Base-by-base conservation (phyloP, 2,329 filamentous ascomycete species). In the Dothideomycetes sp. region DNA sequence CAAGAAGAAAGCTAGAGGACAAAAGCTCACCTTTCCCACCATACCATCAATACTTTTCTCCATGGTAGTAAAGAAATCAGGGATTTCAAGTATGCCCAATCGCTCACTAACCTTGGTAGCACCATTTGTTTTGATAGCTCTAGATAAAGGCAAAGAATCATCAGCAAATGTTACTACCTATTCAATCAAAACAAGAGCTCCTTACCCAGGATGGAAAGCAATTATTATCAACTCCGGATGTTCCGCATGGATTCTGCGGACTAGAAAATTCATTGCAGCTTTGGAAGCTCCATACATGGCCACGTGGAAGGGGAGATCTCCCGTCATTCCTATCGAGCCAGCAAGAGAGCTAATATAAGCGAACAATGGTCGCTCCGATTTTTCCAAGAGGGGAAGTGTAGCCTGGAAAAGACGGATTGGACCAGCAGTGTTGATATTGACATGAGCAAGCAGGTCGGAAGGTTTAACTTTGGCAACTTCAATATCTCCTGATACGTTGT, bases 121-220 rank as follows among this genome's bases (percentile, higher is more conserved):
- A 6, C 2, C 1, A 3, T 13, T 13, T 24, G 8, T 15, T 1
- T 1, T 3, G 12, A 16, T 1, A 17, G 2, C 9, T 8, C 5
- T 20, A 16, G 20, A 12, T 29, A 13, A n/a, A 6, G 3, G 5
- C 10, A 20, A 24, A 12, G 12, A 4, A 9, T 19, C 4, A 28
- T n/a, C n/a, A n/a, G n/a, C n/a, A n/a, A n/a, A n/a, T n/a, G n/a
- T n/a, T n/a, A n/a, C n/a, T n/a, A n/a, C n/a, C n/a, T n/a, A n/a
- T n/a, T n/a, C n/a, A n/a, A n/a, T n/a, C n/a, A n/a, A n/a, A n/a
- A n/a, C n/a, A n/a, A n/a, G n/a, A n/a, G n/a, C n/a, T n/a, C n/a
- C 35, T 17, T 17, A 38, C 25, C 35, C 35, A 38, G 35, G 35
- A 31, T 38, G 35, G 24, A 38, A 7, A 1, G 35, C 13, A 10